Percentiles rank a stretch among this genome's conserved stretches.
Conservation (phyloP, 2,329 filamentous ascomycete genomes). For the Cordyceps tenuipes region DNA sequence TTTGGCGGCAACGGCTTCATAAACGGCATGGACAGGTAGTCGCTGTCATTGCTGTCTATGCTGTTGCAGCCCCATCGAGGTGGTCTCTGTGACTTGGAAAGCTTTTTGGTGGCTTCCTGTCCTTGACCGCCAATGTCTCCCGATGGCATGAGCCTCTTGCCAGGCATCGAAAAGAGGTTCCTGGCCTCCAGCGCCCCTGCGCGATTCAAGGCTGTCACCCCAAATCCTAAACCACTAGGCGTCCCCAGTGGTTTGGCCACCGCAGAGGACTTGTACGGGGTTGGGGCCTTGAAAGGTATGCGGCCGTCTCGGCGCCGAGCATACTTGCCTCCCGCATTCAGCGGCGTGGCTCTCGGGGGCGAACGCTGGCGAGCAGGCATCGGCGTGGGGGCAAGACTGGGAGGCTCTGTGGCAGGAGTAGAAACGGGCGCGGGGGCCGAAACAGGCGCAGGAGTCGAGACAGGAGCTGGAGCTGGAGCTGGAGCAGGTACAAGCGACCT, state of each 20-base stretch:
- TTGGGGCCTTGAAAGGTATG: too few species aligned
- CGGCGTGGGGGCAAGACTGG: slow-evolving; percentile 9
- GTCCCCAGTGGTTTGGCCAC: slow-evolving; percentile 23
- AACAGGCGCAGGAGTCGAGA: slow-evolving; percentile 1
- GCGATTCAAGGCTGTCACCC: neutral
- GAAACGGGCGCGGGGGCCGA: neutral
- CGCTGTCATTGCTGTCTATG: slow-evolving; percentile 21
- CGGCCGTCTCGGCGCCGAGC: too few species aligned
- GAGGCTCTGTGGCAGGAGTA: neutral
- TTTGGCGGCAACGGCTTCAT: slow-evolving; percentile 42
- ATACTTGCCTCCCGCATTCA: too few species aligned
- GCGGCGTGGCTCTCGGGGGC: neutral
- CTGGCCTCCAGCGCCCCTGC: neutral
- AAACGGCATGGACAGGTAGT: slow-evolving; percentile 29
- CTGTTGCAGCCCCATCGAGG: slow-evolving; percentile 23
- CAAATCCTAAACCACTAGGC: neutral
- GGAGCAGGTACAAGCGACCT: slow-evolving; percentile 5
- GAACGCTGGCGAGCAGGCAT: neutral
- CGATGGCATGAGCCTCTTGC: neutral
- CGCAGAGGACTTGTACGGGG: slow-evolving; percentile 11
- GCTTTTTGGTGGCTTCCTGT: slow-evolving; percentile 34
- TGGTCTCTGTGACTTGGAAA: slow-evolving; percentile 33
- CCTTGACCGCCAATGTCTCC: slow-evolving; percentile 27
- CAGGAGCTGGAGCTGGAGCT: slow-evolving; percentile 4
- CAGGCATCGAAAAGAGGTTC: neutral